Conservation (phyloP, 768 basidiomycete species). For the Bullera alba region DNA sequence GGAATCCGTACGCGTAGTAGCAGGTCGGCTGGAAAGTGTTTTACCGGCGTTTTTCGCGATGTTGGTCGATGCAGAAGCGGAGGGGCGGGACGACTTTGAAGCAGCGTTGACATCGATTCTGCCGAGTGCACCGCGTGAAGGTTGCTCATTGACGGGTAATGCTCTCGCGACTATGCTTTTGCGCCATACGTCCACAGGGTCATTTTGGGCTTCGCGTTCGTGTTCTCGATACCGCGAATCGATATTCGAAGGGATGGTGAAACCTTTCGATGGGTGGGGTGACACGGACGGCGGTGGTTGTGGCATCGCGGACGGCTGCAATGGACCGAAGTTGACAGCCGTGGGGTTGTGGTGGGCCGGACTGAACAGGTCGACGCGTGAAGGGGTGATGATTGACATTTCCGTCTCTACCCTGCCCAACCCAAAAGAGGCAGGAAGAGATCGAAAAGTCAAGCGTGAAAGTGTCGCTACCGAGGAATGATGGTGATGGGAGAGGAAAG, state of each 20-base stretch:
- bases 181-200: background rate
- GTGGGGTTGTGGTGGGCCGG: constrained; percentile 6
- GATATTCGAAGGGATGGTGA: background rate
- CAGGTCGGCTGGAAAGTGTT: too few species aligned
- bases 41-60: too few species aligned
- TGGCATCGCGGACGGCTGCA: constrained; percentile 16
- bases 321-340: constrained; percentile 2
- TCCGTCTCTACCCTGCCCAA: too few species aligned
- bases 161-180: background rate
- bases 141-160: background rate
- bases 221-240: background rate
- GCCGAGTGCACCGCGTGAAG: background rate
- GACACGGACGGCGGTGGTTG: constrained; percentile 9
- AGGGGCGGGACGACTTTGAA: background rate
- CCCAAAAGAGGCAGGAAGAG: too few species aligned
- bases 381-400: constrained; percentile 9
- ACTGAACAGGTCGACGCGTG: constrained; percentile 6
- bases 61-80: constrained; percentile 2
- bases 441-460: too few species aligned
- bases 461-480: too few species aligned
- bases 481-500: too few species aligned
- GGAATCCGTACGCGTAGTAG: background rate
- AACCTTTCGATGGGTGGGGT: background rate
- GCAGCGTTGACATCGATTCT: background rate
- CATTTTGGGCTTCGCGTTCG: background rate